These are phyloP conservation scores for Mycena venus DNA, from an alignment of 768 basidiomycete species.

Conservation along the genomic window DNA sequence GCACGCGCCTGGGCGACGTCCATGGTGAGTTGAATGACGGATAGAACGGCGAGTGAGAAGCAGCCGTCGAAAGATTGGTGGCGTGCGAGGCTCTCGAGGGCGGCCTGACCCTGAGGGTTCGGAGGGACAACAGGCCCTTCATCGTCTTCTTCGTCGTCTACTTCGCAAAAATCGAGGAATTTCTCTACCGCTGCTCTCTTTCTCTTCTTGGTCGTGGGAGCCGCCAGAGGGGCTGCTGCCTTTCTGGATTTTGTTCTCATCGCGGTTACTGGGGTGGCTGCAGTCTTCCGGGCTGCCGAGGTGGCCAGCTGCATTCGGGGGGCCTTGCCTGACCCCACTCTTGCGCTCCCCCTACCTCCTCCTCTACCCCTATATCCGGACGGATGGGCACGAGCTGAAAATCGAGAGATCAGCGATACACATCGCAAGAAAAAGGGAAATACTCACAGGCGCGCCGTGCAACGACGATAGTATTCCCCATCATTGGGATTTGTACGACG, in stretches of 20 bases:
- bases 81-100: slow-evolving; percentile 31
- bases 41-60: slow-evolving; percentile 28
- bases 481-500: not conserved
- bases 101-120: not conserved
- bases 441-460: not conserved
- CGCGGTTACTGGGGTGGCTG: not conserved
- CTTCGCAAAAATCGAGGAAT: too few species aligned
- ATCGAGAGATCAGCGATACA: not conserved
- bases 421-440: not conserved
- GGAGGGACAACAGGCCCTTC: not conserved
- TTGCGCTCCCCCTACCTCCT: not conserved
- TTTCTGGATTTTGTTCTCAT: too few species aligned
- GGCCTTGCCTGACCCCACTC: not conserved
- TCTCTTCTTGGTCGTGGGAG: not conserved
- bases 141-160: not conserved
- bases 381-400: not conserved
- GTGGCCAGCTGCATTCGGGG: not conserved
- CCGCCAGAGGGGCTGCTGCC: too few species aligned
- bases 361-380: not conserved
- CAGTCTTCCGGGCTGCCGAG: not conserved
- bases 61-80: slow-evolving; percentile 33
- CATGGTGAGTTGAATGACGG: slow-evolving; percentile 4
- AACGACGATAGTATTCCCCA: not conserved
- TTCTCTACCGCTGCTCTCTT: not conserved
- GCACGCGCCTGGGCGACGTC: not conserved